These are phyloP conservation scores for Candida pseudoglaebosa DNA, from an alignment of 805 yeast species.

Conservation along the genomic window DNA sequence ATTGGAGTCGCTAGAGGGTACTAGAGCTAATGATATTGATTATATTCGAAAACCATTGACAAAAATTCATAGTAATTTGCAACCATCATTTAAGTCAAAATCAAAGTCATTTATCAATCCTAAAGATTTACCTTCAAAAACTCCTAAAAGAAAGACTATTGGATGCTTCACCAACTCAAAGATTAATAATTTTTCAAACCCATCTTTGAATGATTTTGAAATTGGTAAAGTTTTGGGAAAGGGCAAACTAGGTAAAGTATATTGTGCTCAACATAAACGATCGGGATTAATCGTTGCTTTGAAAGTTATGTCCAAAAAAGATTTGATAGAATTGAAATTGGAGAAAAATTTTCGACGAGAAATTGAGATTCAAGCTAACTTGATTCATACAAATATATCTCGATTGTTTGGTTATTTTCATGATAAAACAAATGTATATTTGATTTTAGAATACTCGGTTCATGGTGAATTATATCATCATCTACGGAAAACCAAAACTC, in stretches of 20 bases:
- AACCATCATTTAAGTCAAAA: no score
- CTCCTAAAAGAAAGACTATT: conserved; percentile 4
- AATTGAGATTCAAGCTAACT: conserved; percentile 80
- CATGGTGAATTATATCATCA: conserved; percentile 83
- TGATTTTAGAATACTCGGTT: conserved; percentile 79
- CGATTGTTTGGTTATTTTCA: conserved; percentile 81
- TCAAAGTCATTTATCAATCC: conserved; percentile 6
- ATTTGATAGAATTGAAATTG: conserved; percentile 67
- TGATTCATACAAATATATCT: conserved; percentile 77
- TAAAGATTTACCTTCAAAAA: neutral
- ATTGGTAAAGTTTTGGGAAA: conserved; percentile 85
- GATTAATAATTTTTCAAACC: neutral
- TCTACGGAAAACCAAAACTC: conserved; percentile 48
- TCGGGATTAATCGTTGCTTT: conserved; percentile 84
- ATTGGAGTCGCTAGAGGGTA: conserved; percentile 1
- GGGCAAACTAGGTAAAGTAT: conserved; percentile 91
- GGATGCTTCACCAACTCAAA: neutral
- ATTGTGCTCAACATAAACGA: conserved; percentile 73
- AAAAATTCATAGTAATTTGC: neutral
- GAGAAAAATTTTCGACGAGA: conserved; percentile 87
- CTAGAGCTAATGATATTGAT: neutral
- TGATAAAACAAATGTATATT: conserved; percentile 74
- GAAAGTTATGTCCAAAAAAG: conserved; percentile 85
- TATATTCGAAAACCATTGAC: neutral
- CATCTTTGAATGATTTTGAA: conserved; percentile 64